Conservation (phyloP, 495 filamentous ascomycete species). For the Neurospora africana region DNA sequence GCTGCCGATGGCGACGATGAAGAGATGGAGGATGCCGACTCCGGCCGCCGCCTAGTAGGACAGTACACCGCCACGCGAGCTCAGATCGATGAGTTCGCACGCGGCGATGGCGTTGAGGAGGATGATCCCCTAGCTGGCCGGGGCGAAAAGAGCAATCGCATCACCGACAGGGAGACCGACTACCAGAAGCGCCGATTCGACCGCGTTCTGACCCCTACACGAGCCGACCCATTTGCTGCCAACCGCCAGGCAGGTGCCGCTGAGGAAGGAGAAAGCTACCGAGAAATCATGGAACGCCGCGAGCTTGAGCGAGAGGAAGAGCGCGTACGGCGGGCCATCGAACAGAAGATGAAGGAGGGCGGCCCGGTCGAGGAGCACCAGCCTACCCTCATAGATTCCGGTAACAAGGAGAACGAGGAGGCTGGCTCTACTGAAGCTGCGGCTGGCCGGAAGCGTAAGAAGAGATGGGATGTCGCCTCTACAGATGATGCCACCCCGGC, state of each 20-base stretch:
- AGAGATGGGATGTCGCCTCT: conserved; percentile 76
- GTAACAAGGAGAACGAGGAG: conserved; percentile 63
- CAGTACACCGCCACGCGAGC: conserved; percentile 91
- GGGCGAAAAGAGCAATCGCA: conserved; percentile 80
- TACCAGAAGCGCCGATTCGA: conserved; percentile 94
- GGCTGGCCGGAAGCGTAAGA: conserved; percentile 70
- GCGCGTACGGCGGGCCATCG: conserved; percentile 69
- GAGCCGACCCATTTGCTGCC: conserved; percentile 79
- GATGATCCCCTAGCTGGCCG: conserved; percentile 75
- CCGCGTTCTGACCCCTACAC: conserved; percentile 75
- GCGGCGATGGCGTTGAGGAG: conserved; percentile 74
- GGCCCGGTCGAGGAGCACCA: conserved; percentile 48
- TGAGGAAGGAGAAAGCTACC: conserved; percentile 59
- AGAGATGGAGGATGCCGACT: conserved; percentile 68
- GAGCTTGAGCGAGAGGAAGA: conserved; percentile 94
- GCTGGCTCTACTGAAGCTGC: conserved; percentile 56
- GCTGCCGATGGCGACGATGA: conserved; percentile 72
- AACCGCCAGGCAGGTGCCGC: conserved; percentile 58
- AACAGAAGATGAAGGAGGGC: conserved; percentile 49
- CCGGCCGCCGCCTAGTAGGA: conserved; percentile 70
- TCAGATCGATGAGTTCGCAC: conserved; percentile 91
- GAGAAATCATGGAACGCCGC: conserved; percentile 80
- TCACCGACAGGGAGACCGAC: conserved; percentile 87
- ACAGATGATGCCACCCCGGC: conserved; percentile 30
- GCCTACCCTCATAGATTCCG: conserved; percentile 55